These are phyloP conservation scores for Candida gorgasii DNA, from an alignment of 805 yeast genomes.

Conservation along the genomic window DNA sequence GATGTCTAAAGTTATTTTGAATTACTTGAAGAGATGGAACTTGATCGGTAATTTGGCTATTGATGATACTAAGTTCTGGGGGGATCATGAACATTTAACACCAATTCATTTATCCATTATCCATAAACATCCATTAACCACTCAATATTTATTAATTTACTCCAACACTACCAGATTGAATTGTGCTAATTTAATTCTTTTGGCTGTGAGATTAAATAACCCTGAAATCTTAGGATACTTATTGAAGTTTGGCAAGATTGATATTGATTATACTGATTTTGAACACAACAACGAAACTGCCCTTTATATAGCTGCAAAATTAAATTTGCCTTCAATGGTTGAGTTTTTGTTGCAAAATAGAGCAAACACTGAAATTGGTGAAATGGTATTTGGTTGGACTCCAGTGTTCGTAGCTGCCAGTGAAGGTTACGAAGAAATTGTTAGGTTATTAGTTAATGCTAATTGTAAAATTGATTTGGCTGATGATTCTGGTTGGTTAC, in stretches of 20 bases:
- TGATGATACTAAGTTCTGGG: slow-evolving; percentile 63
- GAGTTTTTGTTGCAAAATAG: slow-evolving; percentile 53
- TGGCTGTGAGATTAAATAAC: slow-evolving; percentile 69
- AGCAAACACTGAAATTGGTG: slow-evolving; percentile 77
- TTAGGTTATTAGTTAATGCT: slow-evolving; percentile 49
- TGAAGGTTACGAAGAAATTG: slow-evolving; percentile 69
- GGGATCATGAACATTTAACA: slow-evolving; percentile 74
- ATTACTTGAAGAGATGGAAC: slow-evolving; percentile 58
- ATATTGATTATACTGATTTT: slow-evolving; percentile 61
- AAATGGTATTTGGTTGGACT: slow-evolving; percentile 87
- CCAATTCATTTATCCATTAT: slow-evolving; percentile 83
- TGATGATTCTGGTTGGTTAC: slow-evolving; percentile 93
- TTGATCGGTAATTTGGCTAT: slow-evolving; percentile 52
- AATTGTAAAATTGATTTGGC: slow-evolving; percentile 56
- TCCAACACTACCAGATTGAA: slow-evolving; percentile 42
- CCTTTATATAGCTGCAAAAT: slow-evolving; percentile 74
- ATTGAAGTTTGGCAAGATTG: slow-evolving; percentile 56
- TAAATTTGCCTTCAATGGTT: slow-evolving; percentile 56
- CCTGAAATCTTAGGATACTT: slow-evolving; percentile 56
- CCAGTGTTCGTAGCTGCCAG: slow-evolving; percentile 89
- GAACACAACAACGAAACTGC: slow-evolving; percentile 72
- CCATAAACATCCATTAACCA: slow-evolving; percentile 80
- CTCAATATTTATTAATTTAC: slow-evolving; percentile 54
- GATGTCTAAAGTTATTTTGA: slow-evolving; percentile 58
- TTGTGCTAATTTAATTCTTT: slow-evolving; percentile 58